phyloP scores from a whole-genome alignment of 139 green algal species.

The Chlorella sp. region DNA sequence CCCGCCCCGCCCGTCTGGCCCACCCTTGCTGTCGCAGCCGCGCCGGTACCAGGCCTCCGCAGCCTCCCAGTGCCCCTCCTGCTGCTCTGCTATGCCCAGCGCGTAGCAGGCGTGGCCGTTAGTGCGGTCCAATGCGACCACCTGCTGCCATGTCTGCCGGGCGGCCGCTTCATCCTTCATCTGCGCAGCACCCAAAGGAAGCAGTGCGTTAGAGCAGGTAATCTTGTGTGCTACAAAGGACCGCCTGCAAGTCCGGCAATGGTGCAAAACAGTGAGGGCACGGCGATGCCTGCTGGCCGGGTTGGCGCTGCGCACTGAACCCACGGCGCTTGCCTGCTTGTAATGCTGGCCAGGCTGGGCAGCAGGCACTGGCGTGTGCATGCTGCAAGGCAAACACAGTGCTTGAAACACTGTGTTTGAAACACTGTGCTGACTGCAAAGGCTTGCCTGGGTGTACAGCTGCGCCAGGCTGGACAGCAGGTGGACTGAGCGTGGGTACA shows the following conservation, averaged over 20 bases:
- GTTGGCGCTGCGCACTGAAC: too few relatives aligned
- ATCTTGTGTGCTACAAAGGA: too few relatives aligned
- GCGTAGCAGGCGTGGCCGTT: slow-evolving; percentile 68
- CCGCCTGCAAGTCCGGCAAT: too few relatives aligned
- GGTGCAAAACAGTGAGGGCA: too few relatives aligned
- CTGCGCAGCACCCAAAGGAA: too few relatives aligned
- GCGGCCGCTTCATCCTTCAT: background rate
- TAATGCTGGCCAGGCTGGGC: background rate
- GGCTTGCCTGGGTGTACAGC: slow-evolving; percentile 8
- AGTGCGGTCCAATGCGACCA: slow-evolving; percentile 49
- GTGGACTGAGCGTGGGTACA: background rate
- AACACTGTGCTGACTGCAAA: too few relatives aligned
- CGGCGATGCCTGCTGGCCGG: too few relatives aligned
- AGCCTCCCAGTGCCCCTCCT: slow-evolving; percentile 52
- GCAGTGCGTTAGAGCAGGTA: too few relatives aligned
- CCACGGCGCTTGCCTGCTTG: too few relatives aligned
- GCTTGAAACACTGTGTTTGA: background rate
- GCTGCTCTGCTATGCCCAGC: slow-evolving; percentile 58
- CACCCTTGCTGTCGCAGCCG: slow-evolving; percentile 32
- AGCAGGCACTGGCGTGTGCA: too few relatives aligned
- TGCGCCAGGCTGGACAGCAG: slow-evolving; percentile 29
- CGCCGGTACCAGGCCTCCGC: slow-evolving; percentile 52
- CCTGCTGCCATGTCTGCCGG: background rate
- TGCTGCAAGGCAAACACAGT: too few relatives aligned
- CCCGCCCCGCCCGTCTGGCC: background rate